Conservation (phyloP, 805 yeast species). For the Cyberlindnera maritima region DNA sequence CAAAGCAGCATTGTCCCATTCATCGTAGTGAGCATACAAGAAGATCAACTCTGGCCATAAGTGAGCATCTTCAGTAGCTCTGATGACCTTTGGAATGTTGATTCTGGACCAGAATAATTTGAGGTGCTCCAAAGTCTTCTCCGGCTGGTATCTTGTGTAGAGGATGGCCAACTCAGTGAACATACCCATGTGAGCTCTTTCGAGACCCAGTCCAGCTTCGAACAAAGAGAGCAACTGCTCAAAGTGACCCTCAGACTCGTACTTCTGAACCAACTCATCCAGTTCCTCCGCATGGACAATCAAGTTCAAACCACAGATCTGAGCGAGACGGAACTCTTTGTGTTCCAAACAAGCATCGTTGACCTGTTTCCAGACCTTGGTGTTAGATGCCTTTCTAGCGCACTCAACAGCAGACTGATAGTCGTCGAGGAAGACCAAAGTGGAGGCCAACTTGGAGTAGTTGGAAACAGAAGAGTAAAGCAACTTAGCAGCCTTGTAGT, state of each 20-base stretch:
- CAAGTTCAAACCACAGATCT: constrained; percentile 96
- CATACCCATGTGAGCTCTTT: constrained; percentile 99
- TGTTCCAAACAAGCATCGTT: constrained; percentile 94
- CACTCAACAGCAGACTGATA: constrained; percentile 97
- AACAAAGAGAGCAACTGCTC: constrained; percentile 87
- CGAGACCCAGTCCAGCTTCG: constrained; percentile 93
- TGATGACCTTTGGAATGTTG: constrained; percentile 94
- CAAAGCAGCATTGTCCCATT: constrained; percentile 98
- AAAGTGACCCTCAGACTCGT: constrained; percentile 89
- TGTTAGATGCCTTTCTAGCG: constrained; percentile 95
- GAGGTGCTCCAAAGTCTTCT: constrained; percentile 91
- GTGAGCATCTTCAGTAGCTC: constrained; percentile 91
- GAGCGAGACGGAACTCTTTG: constrained; percentile 94
- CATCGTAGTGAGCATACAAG: constrained; percentile 97
- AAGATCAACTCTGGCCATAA: constrained; percentile 95
- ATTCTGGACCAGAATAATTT: constrained; percentile 97
- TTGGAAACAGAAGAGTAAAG: constrained; percentile 84
- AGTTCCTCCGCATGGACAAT: constrained; percentile 97
- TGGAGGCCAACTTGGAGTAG: constrained; percentile 95
- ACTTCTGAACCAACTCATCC: constrained; percentile 80
- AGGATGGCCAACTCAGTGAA: constrained; percentile 92
- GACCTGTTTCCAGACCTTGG: constrained; percentile 95
- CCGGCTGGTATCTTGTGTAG: constrained; percentile 88
- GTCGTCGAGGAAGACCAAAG: constrained; percentile 86
- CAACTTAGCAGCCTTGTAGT: constrained; percentile 91